These are phyloP conservation scores for Globisporangium abappressorium DNA, from an alignment of 352 stramenopile genomes.

Conservation along the genomic window DNA sequence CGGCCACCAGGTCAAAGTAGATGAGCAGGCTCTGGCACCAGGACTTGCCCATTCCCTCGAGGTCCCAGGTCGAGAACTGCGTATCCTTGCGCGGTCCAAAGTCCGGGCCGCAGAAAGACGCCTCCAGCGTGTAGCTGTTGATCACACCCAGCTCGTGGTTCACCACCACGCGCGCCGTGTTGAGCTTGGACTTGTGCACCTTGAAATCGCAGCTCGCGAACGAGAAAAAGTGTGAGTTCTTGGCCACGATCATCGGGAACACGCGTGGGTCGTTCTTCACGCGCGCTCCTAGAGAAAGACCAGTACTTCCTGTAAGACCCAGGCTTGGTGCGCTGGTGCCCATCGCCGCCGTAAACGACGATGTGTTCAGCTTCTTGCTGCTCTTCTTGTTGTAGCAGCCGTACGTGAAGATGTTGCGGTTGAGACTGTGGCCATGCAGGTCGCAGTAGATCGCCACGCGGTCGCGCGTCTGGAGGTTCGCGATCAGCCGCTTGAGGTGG, in stretches of 20 bases:
- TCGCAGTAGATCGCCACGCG: constrained; percentile 83
- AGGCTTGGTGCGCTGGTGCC: constrained; percentile 2
- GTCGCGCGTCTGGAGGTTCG: constrained; percentile 48
- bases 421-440: constrained; percentile 79
- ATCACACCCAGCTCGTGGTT: constrained; percentile 82
- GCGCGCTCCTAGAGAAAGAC: constrained; percentile 1
- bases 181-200: constrained; percentile 88
- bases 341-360: neutral
- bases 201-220: constrained; percentile 89
- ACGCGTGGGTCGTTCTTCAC: constrained; percentile 65
- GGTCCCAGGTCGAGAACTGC: constrained; percentile 71
- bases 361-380: constrained; percentile 14
- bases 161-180: constrained; percentile 89
- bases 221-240: constrained; percentile 65
- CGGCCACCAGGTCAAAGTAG: constrained; percentile 57
- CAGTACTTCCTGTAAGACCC: neutral
- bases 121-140: constrained; percentile 89
- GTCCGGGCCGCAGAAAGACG: constrained; percentile 86
- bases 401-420: constrained; percentile 86
- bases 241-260: constrained; percentile 78
- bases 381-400: constrained; percentile 62
- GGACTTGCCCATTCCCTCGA: constrained; percentile 68
- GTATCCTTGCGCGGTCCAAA: constrained; percentile 66
- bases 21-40: constrained; percentile 78
- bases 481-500: constrained; percentile 72